Evolutionary conservation across 331 rosid species (phyloP).

Genomic region (Pyrus hybrid): DNA sequence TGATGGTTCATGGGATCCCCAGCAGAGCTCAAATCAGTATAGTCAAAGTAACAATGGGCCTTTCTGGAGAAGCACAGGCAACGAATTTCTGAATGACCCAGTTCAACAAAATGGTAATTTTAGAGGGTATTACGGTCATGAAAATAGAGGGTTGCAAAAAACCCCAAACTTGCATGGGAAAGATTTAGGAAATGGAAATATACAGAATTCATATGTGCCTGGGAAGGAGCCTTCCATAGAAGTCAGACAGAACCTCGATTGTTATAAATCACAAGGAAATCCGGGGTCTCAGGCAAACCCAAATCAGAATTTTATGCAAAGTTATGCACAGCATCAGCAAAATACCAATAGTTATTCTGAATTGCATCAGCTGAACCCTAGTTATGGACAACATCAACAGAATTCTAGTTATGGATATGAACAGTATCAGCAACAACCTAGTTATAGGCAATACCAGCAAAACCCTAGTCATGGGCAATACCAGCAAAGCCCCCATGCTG

Average conservation of each 20-base stretch:
- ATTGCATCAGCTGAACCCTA: constrained; percentile 10
- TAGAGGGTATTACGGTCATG: neutral
- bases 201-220: constrained; percentile 9
- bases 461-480: no score
- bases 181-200: constrained; percentile 2
- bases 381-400: constrained; percentile 33
- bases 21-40: constrained; percentile 8
- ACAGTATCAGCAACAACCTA: neutral
- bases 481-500: no score
- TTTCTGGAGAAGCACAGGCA: constrained; percentile 1
- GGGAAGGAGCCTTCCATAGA: constrained; percentile 10
- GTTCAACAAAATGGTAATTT: constrained; percentile 3
- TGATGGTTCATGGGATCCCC: constrained; percentile 8
- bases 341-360: neutral
- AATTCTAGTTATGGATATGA: neutral
- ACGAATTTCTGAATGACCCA: neutral
- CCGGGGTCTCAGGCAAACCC: constrained; percentile 18
- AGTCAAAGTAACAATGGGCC: neutral
- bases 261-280: constrained; percentile 14
- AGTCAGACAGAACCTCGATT: constrained; percentile 13
- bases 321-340: constrained; percentile 10
- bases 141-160: constrained; percentile 8
- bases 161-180: neutral
- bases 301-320: constrained; percentile 11
- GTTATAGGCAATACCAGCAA: neutral